Conservation (phyloP, 495 filamentous ascomycete species). For the Xylaria scruposa region DNA sequence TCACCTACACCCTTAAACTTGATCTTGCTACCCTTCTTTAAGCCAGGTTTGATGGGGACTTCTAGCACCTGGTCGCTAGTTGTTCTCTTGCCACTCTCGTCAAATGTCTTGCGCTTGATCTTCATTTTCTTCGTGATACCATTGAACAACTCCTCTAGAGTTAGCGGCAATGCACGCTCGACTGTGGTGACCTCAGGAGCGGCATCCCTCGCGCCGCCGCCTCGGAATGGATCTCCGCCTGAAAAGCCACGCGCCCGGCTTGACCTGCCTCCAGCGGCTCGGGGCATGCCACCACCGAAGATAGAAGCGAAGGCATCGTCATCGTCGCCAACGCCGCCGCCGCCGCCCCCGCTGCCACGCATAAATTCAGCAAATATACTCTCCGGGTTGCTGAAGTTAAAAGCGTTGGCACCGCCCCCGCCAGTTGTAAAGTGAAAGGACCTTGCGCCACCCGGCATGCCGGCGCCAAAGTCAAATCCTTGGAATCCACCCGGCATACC, state of each 20-base stretch:
- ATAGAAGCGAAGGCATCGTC: slow-evolving; percentile 41
- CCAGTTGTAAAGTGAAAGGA: slow-evolving; percentile 79
- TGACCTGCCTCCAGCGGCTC: slow-evolving; percentile 46
- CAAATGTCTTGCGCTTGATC: slow-evolving; percentile 95
- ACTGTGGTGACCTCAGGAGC: slow-evolving; percentile 91
- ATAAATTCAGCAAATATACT: slow-evolving; percentile 86
- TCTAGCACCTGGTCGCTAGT: slow-evolving; percentile 89
- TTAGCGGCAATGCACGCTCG: slow-evolving; percentile 80
- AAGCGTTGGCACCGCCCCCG: slow-evolving; percentile 59
- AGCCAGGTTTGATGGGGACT: slow-evolving; percentile 90
- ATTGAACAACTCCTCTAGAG: slow-evolving; percentile 84
- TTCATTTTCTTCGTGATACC: slow-evolving; percentile 95
- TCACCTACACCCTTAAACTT: slow-evolving; percentile 96
- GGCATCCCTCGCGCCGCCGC: slow-evolving; percentile 54
- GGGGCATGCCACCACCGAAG: slow-evolving; percentile 43
- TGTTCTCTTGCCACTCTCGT: slow-evolving; percentile 80
- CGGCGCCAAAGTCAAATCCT: slow-evolving; percentile 59
- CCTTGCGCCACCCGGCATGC: slow-evolving; percentile 47
- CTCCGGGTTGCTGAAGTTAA: slow-evolving; percentile 81
- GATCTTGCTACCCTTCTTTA: slow-evolving; percentile 96
- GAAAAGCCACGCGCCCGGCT: slow-evolving; percentile 49
- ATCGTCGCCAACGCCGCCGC: slow-evolving; percentile 49
- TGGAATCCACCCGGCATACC: slow-evolving; percentile 54
- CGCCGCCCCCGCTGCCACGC: slow-evolving; percentile 56
- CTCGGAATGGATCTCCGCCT: slow-evolving; percentile 48